Evolutionary conservation across 1,284 basidiomycete genomes (phyloP), one percentile per base, ranked within the genome.

Genomic region (Singerocomus rubriflavus): DNA sequence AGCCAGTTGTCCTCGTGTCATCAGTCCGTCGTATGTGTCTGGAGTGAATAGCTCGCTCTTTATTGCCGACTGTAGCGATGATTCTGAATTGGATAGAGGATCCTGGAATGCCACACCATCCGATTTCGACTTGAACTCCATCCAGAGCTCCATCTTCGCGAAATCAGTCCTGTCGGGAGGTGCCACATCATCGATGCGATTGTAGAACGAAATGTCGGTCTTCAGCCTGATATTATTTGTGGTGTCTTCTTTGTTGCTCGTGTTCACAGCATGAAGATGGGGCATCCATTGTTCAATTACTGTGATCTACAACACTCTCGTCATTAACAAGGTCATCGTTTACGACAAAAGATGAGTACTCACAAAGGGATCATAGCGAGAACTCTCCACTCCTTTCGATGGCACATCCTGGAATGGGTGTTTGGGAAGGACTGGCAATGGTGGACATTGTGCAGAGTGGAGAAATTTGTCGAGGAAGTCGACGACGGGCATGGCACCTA

Each of bases 131-230:
- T 12, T 29, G n/a, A 41, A 29, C 7, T 17, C n/a, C 16, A 41
- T 17, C 39, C 39, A 41, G 4, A 41, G 39, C 9, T 41, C 39
- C 4, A 39, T 17, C 4, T 5, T 4, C 3, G 26, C 27, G 4
- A 41, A 29, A 17, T 29, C 39, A 1, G n/a, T 29, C 27, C 8
- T 29, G 8, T 39, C n/a, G 10, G 38, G 14, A 10, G 10, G 9
- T 27, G 14, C 26, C 13, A 39, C 38, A 11, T 16, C 39, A 10
- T 12, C 17, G 0, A 17, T 16, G 0, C 10, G 32, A 6, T 46
- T 31, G 37, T 40, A 53, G 37, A 52, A 2, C 4, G 50, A 45
- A 16, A 53, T 14, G 11, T 53, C 50, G 1, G 27, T 9, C 29
- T 34, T 52, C 2, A 52, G 40, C 6, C 25, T 14, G 8, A 52